Conservation (phyloP, 768 basidiomycete genomes). For the Filobasidium floriforme region DNA sequence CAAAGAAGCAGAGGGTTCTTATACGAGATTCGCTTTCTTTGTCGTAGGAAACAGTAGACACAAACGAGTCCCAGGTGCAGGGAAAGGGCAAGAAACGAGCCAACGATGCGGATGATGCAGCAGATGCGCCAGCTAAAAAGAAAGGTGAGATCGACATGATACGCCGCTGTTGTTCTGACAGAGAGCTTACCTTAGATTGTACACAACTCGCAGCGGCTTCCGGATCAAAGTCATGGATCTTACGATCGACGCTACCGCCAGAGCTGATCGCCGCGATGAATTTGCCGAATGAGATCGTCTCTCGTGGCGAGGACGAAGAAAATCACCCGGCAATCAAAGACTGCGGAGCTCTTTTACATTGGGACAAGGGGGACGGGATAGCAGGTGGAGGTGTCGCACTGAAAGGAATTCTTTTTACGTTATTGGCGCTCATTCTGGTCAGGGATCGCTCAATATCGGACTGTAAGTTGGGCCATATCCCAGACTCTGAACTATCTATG, state of each 20-base stretch:
- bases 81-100: conserved; percentile 44
- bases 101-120: conserved; percentile 51
- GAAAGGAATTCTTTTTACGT: conserved; percentile 68
- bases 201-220: background rate
- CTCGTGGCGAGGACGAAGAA: background rate
- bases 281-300: conserved; percentile 7
- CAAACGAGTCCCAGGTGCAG: conserved; percentile 1
- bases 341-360: conserved; percentile 47
- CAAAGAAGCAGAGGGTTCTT: background rate
- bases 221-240: conserved; percentile 55
- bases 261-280: conserved; percentile 50
- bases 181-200: too few relatives aligned
- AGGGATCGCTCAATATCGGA: conserved; percentile 67
- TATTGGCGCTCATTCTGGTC: conserved; percentile 77
- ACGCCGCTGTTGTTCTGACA: background rate
- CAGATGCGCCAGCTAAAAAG: conserved; percentile 52
- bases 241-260: conserved; percentile 65
- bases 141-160: conserved; percentile 50
- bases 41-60: background rate
- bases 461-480: conserved; percentile 50
- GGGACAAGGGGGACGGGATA: conserved; percentile 44
- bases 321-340: conserved; percentile 31
- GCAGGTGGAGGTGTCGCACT: conserved; percentile 55
- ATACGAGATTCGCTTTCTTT: background rate
- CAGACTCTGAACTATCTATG: background rate